Conservation (phyloP, 257 asterid genomes). For the Scutellaria minor region DNA sequence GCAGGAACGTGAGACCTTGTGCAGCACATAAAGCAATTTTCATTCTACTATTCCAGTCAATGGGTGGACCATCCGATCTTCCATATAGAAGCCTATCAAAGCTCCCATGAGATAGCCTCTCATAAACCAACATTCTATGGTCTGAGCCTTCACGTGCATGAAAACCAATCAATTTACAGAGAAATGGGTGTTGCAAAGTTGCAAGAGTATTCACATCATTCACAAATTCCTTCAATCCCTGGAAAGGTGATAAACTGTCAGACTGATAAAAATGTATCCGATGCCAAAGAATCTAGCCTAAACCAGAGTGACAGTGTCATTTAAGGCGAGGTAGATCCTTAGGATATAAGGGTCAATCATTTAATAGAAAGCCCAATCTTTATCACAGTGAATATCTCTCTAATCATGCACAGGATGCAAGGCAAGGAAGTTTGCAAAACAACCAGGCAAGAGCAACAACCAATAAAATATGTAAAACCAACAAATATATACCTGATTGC, state of each 20-base stretch:
- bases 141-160: slow-evolving; percentile 92
- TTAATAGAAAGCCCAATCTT: background rate
- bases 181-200: slow-evolving; percentile 73
- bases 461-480: slow-evolving; percentile 15
- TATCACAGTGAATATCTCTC: background rate
- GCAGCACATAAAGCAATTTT: slow-evolving; percentile 92
- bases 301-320: background rate
- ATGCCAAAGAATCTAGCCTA: background rate
- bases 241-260: slow-evolving; percentile 35
- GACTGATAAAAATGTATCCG: background rate
- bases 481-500: slow-evolving; percentile 61
- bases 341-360: background rate
- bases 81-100: slow-evolving; percentile 85
- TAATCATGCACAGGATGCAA: slow-evolving; percentile 10
- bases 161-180: slow-evolving; percentile 85
- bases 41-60: slow-evolving; percentile 94
- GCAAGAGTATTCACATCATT: slow-evolving; percentile 78
- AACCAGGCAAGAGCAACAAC: background rate
- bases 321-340: background rate
- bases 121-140: slow-evolving; percentile 82
- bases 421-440: background rate
- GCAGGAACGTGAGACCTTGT: slow-evolving; percentile 91
- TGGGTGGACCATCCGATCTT: slow-evolving; percentile 91
- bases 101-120: slow-evolving; percentile 86
- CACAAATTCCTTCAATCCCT: slow-evolving; percentile 88